Evolutionary conservation across 1,284 basidiomycete genomes (phyloP).

Genomic region (Cutaneotrichosporon mucoides): DNA sequence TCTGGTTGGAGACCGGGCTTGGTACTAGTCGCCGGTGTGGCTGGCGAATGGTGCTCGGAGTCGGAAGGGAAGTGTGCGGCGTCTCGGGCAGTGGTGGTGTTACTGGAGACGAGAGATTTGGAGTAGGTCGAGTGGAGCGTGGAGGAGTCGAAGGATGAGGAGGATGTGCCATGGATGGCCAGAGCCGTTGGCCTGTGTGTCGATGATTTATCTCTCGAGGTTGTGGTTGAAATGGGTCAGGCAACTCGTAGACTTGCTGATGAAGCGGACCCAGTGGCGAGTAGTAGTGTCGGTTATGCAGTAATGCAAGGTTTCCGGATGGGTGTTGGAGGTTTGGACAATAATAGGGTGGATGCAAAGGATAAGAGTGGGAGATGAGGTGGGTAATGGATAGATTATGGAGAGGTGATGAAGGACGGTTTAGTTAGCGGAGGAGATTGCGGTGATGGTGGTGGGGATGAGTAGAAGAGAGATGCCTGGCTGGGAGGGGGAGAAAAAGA

Average conservation of each 20-base stretch:
- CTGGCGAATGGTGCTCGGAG: conserved; percentile 11
- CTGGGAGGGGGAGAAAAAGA: neutral
- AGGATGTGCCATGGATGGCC: conserved; percentile 14
- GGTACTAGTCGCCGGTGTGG: neutral
- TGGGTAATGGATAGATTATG: conserved; percentile 4
- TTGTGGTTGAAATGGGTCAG: neutral
- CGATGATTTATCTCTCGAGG: too few species aligned
- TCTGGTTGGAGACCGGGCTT: conserved; percentile 1
- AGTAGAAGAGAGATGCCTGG: neutral
- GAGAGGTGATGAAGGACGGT: neutral
- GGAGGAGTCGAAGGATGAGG: conserved; percentile 22
- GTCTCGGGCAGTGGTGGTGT: conserved; percentile 27
- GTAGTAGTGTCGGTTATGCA: neutral
- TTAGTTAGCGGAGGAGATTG: neutral
- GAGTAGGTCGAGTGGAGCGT: conserved; percentile 12
- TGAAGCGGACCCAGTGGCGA: neutral
- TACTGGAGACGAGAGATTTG: conserved; percentile 25
- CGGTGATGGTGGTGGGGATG: neutral
- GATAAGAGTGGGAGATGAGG: neutral
- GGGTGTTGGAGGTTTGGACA: neutral
- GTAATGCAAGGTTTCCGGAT: neutral
- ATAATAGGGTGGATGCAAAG: neutral
- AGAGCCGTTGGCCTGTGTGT: neutral
- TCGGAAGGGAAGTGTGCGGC: conserved; percentile 23
- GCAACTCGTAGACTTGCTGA: neutral